Percentiles rank a stretch among this genome's conserved stretches.
Evolutionary conservation across 441 rosid species (phyloP).

Genomic region (Bruguiera hainesii): DNA sequence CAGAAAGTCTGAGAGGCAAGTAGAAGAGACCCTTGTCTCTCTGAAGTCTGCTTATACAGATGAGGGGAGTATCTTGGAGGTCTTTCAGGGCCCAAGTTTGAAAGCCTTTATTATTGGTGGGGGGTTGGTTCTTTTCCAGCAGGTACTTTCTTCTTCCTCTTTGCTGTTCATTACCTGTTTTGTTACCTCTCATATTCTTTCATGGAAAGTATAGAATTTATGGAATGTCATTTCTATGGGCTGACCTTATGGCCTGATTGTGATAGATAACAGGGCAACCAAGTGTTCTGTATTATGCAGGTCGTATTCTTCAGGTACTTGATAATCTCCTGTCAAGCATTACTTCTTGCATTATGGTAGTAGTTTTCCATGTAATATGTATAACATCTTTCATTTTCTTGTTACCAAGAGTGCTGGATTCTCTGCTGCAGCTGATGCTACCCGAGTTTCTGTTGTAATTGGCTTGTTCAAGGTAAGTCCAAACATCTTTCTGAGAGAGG

Average conservation of each 20-base stretch:
- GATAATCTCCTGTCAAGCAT: conserved; percentile 12
- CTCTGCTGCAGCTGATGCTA: conserved; percentile 97
- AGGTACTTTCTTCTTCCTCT: conserved; percentile 46
- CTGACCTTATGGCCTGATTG: conserved; percentile 21
- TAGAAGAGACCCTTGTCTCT: conserved; percentile 65
- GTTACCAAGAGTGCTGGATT: conserved; percentile 83
- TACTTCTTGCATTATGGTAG: conserved; percentile 14
- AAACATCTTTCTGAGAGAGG: conserved; percentile 2
- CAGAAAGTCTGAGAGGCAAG: conserved; percentile 61
- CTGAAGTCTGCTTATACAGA: conserved; percentile 63
- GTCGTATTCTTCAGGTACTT: conserved; percentile 92
- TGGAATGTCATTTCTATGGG: conserved; percentile 7
- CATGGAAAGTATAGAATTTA: conserved; percentile 1
- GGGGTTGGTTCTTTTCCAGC: conserved; percentile 96
- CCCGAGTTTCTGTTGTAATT: conserved; percentile 85
- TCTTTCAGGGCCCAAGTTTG: conserved; percentile 82
- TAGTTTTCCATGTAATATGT: neutral
- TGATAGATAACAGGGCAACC: conserved; percentile 98
- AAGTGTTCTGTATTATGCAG: conserved; percentile 94
- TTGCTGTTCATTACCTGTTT: conserved; percentile 5
- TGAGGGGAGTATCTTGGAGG: conserved; percentile 77
- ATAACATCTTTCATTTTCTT: conserved; percentile 22
- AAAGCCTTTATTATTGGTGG: conserved; percentile 93
- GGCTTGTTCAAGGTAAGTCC: conserved; percentile 80
- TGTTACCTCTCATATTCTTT: neutral